Conservation (phyloP, 257 asterid genomes). For the Solanum sejunctum region DNA sequence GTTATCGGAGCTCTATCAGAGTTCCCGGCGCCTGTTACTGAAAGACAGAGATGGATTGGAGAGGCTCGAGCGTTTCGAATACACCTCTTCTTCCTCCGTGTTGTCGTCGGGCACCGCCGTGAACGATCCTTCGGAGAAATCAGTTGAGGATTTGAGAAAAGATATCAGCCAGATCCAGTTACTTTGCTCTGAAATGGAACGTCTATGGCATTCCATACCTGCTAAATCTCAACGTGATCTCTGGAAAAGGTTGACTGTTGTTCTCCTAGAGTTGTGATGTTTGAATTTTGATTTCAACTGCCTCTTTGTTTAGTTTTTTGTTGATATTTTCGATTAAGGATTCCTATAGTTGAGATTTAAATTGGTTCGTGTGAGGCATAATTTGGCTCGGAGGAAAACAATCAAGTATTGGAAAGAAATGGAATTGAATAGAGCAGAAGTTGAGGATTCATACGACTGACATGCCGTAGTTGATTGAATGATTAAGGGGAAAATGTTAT, state of each 20-base stretch:
- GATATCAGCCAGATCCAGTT: slow-evolving; percentile 67
- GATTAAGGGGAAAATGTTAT: neutral
- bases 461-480: neutral
- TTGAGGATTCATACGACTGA: neutral
- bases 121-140: slow-evolving; percentile 11
- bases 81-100: slow-evolving; percentile 25
- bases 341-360: too few relatives aligned
- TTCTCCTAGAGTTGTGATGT: too few relatives aligned
- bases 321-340: too few relatives aligned
- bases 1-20: slow-evolving; percentile 60
- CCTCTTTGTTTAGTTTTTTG: neutral
- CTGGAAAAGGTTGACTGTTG: slow-evolving; percentile 63
- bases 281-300: too few relatives aligned
- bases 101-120: neutral
- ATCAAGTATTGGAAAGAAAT: neutral
- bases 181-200: slow-evolving; percentile 74
- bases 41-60: slow-evolving; percentile 70
- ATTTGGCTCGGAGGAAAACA: neutral
- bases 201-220: slow-evolving; percentile 82
- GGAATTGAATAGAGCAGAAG: neutral
- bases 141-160: slow-evolving; percentile 12
- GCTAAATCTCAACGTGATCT: slow-evolving; percentile 91
- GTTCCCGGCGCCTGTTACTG: slow-evolving; percentile 50
- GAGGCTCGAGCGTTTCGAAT: slow-evolving; percentile 73
- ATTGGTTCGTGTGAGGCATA: too few relatives aligned